Evolutionary conservation across 495 filamentous ascomycete genomes (phyloP), one percentile per base, ranked within the genome.

Genomic region (Annulohypoxylon stygium): DNA sequence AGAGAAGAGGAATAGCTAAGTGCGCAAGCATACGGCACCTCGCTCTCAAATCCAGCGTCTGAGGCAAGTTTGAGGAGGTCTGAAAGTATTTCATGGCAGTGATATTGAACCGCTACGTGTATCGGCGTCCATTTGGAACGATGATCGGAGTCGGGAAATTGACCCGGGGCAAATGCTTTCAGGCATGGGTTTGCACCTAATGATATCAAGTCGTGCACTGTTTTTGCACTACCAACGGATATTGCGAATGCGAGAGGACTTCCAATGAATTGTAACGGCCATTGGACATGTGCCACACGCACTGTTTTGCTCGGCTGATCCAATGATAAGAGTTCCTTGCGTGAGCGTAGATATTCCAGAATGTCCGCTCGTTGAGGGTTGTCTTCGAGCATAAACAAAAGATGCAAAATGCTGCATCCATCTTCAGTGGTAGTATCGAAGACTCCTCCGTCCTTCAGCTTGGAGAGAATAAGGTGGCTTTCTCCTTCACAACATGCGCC

Each of bases 91-190:
- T 78, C 61, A 8, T 73, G 34, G 6, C 62, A 62, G 51, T 79
- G 78, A 50, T 74, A 78, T 36, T 72, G 70, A 36, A 77, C 45
- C 45, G 78, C 78, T 47, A 80, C 48, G 45, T 80, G 78, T 30
- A 80, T 75, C 1, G 78, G 73, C 9, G 74, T 75, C 65, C 76
- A 73, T 20, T 5, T 51, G n/a, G 65, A 71, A n/a, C 51, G 62
- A 5, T 61, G 50, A 41, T 64, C 62, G 12, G 7, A 18, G 20
- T 66, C 65, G 11, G 65, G 51, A 25, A 54, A 64, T n/a, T 48
- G 61, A 36, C 39, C 48, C 34, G 57, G 11, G 26, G 65, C 45
- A 53, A 54, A 68, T 45, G 65, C 65, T 61, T n/a, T 61, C 20
- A 47, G n/a, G 23, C 41, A 61, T 48, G 70, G 70, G 47, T 61